phyloP scores from a whole-genome alignment of 495 filamentous ascomycete genomes.

The Neurospora cerealis region DNA sequence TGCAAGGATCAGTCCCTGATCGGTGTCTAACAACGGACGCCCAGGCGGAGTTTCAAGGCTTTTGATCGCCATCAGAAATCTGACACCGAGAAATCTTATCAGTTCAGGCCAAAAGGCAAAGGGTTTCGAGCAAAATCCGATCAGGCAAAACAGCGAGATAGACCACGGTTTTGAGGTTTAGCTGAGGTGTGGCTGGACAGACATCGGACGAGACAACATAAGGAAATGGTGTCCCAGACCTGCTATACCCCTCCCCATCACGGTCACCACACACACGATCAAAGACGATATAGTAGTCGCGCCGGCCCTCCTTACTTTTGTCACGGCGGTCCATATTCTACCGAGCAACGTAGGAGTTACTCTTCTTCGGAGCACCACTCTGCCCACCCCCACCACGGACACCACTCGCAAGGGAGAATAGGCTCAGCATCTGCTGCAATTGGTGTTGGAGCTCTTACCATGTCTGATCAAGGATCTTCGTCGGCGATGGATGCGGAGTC shows the following conservation, averaged over 20 bases:
- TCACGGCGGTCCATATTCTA: slow-evolving; percentile 25
- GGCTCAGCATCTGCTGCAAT: slow-evolving; percentile 8
- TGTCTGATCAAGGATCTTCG: slow-evolving; percentile 27
- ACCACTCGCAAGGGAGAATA: not conserved
- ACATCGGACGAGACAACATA: not conserved
- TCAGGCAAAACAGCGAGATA: not conserved
- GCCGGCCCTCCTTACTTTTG: slow-evolving; percentile 25
- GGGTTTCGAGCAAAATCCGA: not conserved
- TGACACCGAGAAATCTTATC: not conserved
- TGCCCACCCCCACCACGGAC: not conserved
- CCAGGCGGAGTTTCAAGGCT: not conserved
- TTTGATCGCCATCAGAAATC: not conserved
- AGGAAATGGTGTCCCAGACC: slow-evolving; percentile 33
- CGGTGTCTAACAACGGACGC: slow-evolving; percentile 1
- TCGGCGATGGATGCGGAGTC: slow-evolving; percentile 24
- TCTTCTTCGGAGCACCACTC: not conserved
- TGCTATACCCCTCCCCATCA: slow-evolving; percentile 23
- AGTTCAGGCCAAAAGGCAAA: not conserved
- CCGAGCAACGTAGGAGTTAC: not conserved
- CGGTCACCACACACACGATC: slow-evolving; percentile 2
- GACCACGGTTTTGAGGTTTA: not conserved
- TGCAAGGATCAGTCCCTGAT: slow-evolving; percentile 11
- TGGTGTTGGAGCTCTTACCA: slow-evolving; percentile 23
- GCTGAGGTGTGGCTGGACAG: slow-evolving; percentile 9
- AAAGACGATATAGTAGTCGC: slow-evolving; percentile 32